Base-by-base conservation (phyloP, 2,329 filamentous ascomycete species). In the Fusarium transvaalense region DNA sequence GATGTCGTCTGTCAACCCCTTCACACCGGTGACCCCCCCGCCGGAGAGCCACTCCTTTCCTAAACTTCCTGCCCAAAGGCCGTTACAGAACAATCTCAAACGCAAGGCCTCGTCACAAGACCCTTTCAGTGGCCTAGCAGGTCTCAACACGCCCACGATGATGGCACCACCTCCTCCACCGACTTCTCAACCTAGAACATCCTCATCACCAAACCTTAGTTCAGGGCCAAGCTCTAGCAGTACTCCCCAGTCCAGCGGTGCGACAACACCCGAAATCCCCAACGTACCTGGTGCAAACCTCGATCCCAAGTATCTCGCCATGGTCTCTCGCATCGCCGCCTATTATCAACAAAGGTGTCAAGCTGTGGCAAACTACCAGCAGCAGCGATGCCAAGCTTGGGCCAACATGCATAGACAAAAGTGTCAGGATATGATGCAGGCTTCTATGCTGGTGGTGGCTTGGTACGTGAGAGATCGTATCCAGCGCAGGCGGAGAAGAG, bases 391-490 rank as follows among this genome's bases (percentile, higher is more conserved):
- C 68, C 81, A 83, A 75, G 80, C 80, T 9, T 84, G 82, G 82
- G 82, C 82, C 56, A 79, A 75, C 66, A 76, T 80, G 71, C 81
- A 84, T 71, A 78, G 81, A 41, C 80, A 83, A 68, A 81, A 82
- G 71, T 82, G 80, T 66, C 82, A 83, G 73, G 82, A 84, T 64
- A 82, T 82, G 78, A 82, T 80, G 76, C 82, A 83, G 66, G 82
- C 82, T 1, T 81, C 82, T 59, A 84, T 83, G 80, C 73, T 84
- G 23, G 80, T 84, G 6, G 81, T 84, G 32, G 82, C 82, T 14
- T 84, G 82, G 82, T 84, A 84, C 67, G 79, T 83, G 42, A 79
- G 82, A 42, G 82, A 84, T 68, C 80, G 82, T 32, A 82, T 84
- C 67, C 76, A 79, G 61, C 78, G 82, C 32, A 77, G 82, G 29